Evolutionary conservation across 2,329 filamentous ascomycete species (phyloP).

Genomic region (Cladosporium oxysporum): DNA sequence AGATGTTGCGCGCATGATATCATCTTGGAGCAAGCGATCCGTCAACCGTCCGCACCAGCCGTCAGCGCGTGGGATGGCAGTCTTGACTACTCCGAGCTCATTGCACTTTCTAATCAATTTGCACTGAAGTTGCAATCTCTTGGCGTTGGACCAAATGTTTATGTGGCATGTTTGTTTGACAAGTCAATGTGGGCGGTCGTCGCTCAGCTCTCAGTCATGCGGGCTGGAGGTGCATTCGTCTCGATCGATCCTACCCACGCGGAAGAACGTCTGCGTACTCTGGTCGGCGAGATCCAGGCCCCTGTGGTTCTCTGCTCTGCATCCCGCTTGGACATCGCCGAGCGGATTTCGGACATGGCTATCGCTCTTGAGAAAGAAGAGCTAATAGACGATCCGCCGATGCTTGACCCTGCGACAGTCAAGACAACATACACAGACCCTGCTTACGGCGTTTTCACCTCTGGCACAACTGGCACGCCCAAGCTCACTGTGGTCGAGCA

Average conservation of each 20-base stretch:
- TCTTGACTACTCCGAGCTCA: slow-evolving; percentile 22
- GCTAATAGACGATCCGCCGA: slow-evolving; percentile 28
- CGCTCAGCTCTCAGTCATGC: slow-evolving; percentile 41
- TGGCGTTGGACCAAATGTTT: slow-evolving; percentile 21
- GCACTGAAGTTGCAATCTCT: not conserved
- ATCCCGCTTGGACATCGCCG: not conserved
- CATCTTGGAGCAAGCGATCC: slow-evolving; percentile 5
- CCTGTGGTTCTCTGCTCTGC: slow-evolving; percentile 13
- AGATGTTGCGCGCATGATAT: slow-evolving; percentile 11
- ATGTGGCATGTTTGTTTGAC: slow-evolving; percentile 42
- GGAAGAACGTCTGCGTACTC: slow-evolving; percentile 17
- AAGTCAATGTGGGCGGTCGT: slow-evolving; percentile 40
- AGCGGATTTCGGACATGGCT: not conserved
- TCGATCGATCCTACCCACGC: slow-evolving; percentile 22
- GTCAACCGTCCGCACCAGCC: slow-evolving; percentile 3
- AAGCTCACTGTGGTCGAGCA: slow-evolving; percentile 20
- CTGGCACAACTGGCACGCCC: slow-evolving; percentile 27
- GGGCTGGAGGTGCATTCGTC: slow-evolving; percentile 37
- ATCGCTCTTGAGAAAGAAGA: not conserved
- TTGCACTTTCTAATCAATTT: slow-evolving; percentile 7
- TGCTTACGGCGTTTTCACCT: slow-evolving; percentile 28
- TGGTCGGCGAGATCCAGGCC: slow-evolving; percentile 7
- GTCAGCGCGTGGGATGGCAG: slow-evolving; percentile 23
- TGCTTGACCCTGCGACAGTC: slow-evolving; percentile 43
- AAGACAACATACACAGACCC: slow-evolving; percentile 1